Percentiles rank a stretch among this genome's conserved stretches.
These are phyloP conservation scores for Nasturtium officinale DNA, from an alignment of 345 rosid genomes.

Conservation along the genomic window DNA sequence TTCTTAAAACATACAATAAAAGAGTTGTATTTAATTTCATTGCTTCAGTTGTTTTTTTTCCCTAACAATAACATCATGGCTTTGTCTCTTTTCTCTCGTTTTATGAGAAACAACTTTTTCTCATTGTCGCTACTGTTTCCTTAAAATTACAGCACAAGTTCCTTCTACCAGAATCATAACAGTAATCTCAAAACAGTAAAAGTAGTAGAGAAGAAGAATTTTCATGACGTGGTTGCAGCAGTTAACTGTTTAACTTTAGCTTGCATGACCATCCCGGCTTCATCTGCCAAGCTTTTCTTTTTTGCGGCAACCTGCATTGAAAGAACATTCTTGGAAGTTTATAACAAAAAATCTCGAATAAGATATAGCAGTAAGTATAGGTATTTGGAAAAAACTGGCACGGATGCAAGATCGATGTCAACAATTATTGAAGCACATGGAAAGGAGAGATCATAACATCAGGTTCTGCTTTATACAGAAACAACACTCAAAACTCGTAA, in stretches of 20 bases:
- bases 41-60: slow-evolving; percentile 28
- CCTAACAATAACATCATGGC: not conserved
- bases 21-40: slow-evolving; percentile 26
- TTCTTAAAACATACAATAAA: not conserved
- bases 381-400: not conserved
- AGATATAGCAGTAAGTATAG: not conserved
- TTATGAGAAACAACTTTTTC: slow-evolving; percentile 11
- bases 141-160: slow-evolving; percentile 8
- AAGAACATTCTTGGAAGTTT: slow-evolving; percentile 14
- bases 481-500: slow-evolving; percentile 6
- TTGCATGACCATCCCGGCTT: slow-evolving; percentile 74
- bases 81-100: slow-evolving; percentile 13
- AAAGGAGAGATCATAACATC: not conserved
- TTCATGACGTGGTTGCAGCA: slow-evolving; percentile 44
- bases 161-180: not conserved
- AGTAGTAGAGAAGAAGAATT: not conserved
- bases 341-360: not conserved
- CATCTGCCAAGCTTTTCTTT: slow-evolving; percentile 87
- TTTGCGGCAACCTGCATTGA: slow-evolving; percentile 79
- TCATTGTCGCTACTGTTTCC: not conserved
- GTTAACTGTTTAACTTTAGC: slow-evolving; percentile 67
- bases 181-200: slow-evolving; percentile 8
- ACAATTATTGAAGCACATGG: not conserved
- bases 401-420: not conserved
- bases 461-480: not conserved